Evolutionary conservation across 2,329 filamentous ascomycete species (phyloP).

Genomic region (Cadophora gregata): DNA sequence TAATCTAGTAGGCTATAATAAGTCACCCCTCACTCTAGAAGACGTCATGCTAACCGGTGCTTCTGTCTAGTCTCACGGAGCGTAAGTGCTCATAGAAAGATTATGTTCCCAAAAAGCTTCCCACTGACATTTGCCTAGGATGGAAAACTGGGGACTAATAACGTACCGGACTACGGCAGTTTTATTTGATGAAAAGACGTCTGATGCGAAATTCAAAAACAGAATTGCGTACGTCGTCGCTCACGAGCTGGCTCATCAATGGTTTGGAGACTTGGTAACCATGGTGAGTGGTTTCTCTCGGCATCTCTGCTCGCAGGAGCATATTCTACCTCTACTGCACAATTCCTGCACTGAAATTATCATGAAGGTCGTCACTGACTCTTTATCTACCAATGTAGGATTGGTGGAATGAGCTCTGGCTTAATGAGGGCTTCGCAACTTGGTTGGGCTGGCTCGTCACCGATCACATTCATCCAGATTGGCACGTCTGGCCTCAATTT

Average conservation of each 20-base stretch:
- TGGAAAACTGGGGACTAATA: slow-evolving; percentile 86
- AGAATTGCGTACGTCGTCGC: slow-evolving; percentile 95
- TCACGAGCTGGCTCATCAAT: slow-evolving; percentile 96
- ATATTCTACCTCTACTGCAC: neutral
- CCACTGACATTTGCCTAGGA: slow-evolving; percentile 26
- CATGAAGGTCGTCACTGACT: neutral
- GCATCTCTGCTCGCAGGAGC: too few relatives aligned
- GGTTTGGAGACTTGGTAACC: slow-evolving; percentile 94
- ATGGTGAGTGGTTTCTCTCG: slow-evolving; percentile 58
- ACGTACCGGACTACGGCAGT: slow-evolving; percentile 96
- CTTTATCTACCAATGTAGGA: slow-evolving; percentile 50
- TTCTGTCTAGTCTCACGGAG: slow-evolving; percentile 61
- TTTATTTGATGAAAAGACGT: slow-evolving; percentile 92
- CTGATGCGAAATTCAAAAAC: slow-evolving; percentile 89
- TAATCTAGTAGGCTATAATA: slow-evolving; percentile 22
- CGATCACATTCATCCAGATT: slow-evolving; percentile 92
- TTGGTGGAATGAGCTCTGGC: slow-evolving; percentile 89
- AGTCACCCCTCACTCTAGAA: neutral
- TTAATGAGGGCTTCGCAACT: slow-evolving; percentile 90
- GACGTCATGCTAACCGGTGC: slow-evolving; percentile 47
- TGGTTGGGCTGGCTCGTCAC: slow-evolving; percentile 87
- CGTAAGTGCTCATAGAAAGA: slow-evolving; percentile 59
- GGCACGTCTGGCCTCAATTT: slow-evolving; percentile 98
- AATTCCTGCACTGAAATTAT: too few relatives aligned
- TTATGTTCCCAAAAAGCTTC: too few relatives aligned